Percentiles rank a stretch among this genome's conserved stretches.
These are phyloP conservation scores for Pseudodiploospora longispora DNA, from an alignment of 2,329 filamentous ascomycete species.

Conservation along the genomic window DNA sequence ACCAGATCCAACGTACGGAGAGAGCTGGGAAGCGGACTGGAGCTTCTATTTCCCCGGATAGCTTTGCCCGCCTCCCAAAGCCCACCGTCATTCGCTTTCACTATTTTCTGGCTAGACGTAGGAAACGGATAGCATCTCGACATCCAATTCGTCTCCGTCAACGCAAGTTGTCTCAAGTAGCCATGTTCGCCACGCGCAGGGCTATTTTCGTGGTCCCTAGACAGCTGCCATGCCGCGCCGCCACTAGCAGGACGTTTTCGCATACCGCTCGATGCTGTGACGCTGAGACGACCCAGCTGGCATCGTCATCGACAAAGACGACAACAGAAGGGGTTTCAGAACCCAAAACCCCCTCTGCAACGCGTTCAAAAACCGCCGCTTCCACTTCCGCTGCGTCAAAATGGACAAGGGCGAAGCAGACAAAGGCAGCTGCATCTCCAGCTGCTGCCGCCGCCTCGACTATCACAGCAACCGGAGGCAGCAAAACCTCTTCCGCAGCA, in stretches of 20 bases:
- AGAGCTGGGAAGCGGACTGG: background rate
- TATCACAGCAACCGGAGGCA: background rate
- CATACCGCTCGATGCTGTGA: constrained; percentile 15
- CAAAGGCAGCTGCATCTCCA: constrained; percentile 1
- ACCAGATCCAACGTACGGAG: background rate
- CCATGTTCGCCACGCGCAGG: constrained; percentile 21
- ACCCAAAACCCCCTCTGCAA: background rate
- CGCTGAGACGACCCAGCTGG: constrained; percentile 11
- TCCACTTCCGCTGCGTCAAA: background rate
- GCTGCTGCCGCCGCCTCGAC: constrained; percentile 1
- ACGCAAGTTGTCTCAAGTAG: background rate
- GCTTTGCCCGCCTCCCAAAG: too few relatives aligned
- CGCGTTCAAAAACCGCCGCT: constrained; percentile 2
- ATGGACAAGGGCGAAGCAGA: background rate
- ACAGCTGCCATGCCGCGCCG: constrained; percentile 8
- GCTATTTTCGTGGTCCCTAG: constrained; percentile 14
- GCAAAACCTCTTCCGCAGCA: constrained; percentile 1
- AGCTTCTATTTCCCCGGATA: constrained; percentile 6
- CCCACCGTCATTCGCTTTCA: too few relatives aligned
- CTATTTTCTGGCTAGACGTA: too few relatives aligned
- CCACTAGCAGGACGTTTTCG: constrained; percentile 10
- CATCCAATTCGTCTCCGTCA: too few relatives aligned
- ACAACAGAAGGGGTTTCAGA: constrained; percentile 1
- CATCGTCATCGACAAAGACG: constrained; percentile 1
- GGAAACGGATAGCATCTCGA: too few relatives aligned